These are phyloP conservation scores for Falciphora oryzae DNA, from an alignment of 2,329 filamentous ascomycete genomes.

Conservation along the genomic window DNA sequence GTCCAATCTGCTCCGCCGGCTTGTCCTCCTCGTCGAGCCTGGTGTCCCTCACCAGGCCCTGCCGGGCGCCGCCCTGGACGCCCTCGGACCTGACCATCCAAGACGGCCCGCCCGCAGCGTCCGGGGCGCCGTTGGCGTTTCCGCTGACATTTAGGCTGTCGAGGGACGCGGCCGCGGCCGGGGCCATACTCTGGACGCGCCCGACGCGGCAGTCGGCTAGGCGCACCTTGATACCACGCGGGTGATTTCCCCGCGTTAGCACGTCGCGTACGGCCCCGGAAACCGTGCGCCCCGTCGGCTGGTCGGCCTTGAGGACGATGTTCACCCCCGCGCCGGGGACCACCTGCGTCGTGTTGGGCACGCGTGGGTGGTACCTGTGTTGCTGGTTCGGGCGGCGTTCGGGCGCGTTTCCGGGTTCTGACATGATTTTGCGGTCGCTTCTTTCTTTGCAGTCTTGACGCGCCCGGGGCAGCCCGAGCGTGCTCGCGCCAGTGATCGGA, in stretches of 20 bases:
- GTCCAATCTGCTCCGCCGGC: slow-evolving; percentile 38
- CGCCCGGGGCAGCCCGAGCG: no score
- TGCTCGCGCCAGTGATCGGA: background rate
- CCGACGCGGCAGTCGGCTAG: slow-evolving; percentile 66
- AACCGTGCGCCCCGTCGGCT: slow-evolving; percentile 67
- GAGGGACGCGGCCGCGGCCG: slow-evolving; percentile 10
- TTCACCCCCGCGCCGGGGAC: slow-evolving; percentile 58
- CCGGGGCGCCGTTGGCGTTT: background rate
- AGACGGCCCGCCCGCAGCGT: slow-evolving; percentile 3
- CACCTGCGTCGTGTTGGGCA: slow-evolving; percentile 47
- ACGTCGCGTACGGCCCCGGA: slow-evolving; percentile 60
- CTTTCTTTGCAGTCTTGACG: no score
- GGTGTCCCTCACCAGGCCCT: slow-evolving; percentile 1
- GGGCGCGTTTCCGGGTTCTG: no score
- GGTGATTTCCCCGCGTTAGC: slow-evolving; percentile 68
- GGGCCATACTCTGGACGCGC: slow-evolving; percentile 60
- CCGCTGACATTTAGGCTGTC: background rate
- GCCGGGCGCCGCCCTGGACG: background rate
- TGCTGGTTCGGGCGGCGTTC: background rate
- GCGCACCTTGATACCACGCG: slow-evolving; percentile 73
- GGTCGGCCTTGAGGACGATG: slow-evolving; percentile 71
- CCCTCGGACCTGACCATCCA: background rate
- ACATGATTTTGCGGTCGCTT: no score
- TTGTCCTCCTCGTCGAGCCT: slow-evolving; percentile 28
- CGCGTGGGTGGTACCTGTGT: slow-evolving; percentile 19